Percentiles rank a stretch among this genome's conserved stretches.
Evolutionary conservation across 2,329 filamentous ascomycete species (phyloP).

Genomic region (Berkeleyomyces basicola): DNA sequence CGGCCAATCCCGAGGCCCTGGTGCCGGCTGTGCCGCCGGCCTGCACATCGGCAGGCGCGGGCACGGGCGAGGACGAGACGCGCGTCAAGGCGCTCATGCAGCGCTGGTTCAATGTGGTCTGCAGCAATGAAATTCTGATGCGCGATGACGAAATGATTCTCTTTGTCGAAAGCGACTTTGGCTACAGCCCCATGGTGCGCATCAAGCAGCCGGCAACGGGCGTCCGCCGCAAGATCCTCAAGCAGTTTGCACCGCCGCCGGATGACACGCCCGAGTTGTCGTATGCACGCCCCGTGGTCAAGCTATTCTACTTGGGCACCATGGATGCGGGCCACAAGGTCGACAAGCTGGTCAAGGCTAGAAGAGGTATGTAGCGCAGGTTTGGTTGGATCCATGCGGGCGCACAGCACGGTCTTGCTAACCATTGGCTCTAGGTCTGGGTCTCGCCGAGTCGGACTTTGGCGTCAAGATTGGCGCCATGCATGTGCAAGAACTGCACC

Average conservation of each 20-base stretch:
- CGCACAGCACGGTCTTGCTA: neutral
- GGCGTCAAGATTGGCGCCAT: constrained; percentile 79
- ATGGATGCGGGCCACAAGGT: constrained; percentile 98
- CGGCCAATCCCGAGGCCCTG: constrained; percentile 89
- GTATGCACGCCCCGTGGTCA: constrained; percentile 76
- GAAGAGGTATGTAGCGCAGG: constrained; percentile 49
- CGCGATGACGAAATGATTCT: constrained; percentile 93
- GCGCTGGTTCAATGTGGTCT: constrained; percentile 88
- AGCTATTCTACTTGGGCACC: constrained; percentile 84
- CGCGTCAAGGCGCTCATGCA: constrained; percentile 82
- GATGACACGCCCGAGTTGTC: constrained; percentile 93
- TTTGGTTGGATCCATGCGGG: neutral
- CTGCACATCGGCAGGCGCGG: constrained; percentile 83
- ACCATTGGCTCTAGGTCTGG: constrained; percentile 48
- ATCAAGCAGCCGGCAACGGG: constrained; percentile 95
- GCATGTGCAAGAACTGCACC: constrained; percentile 78
- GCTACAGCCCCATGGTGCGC: constrained; percentile 87
- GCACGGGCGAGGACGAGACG: constrained; percentile 86
- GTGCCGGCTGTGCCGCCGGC: constrained; percentile 90
- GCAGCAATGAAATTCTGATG: constrained; percentile 81
- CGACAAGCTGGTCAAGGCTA: constrained; percentile 79
- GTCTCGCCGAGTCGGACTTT: constrained; percentile 81
- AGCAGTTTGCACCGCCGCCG: constrained; percentile 93
- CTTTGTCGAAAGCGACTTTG: constrained; percentile 98
- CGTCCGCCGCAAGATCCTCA: constrained; percentile 84